Conservation (phyloP, 192 early-diverging fungal species). For the Mycoemilia scoparia region DNA sequence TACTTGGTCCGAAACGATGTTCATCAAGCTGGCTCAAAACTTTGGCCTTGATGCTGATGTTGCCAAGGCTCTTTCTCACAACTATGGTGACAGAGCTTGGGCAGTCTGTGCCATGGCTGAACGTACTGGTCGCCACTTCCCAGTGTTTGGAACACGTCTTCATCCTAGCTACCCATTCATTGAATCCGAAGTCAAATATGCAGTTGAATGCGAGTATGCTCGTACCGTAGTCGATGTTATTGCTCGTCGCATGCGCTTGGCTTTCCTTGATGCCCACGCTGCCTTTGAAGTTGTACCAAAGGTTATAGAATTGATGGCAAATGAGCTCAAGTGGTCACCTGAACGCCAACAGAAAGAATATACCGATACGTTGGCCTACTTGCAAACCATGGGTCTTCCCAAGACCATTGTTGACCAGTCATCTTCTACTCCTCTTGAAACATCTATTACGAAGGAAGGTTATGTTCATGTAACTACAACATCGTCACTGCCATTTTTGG, state of each 20-base stretch:
- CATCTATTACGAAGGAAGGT: constrained; percentile 4
- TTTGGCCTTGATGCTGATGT: constrained; percentile 87
- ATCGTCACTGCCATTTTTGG: constrained; percentile 13
- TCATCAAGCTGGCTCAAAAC: constrained; percentile 87
- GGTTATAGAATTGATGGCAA: constrained; percentile 80
- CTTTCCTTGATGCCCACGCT: constrained; percentile 86
- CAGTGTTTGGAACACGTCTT: constrained; percentile 63
- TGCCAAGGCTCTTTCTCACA: constrained; percentile 73
- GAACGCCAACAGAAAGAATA: constrained; percentile 48
- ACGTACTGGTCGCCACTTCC: constrained; percentile 51
- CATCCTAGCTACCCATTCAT: constrained; percentile 77
- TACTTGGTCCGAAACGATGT: constrained; percentile 80
- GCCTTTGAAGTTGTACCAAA: constrained; percentile 67
- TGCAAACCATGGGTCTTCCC: constrained; percentile 84
- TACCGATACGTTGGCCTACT: constrained; percentile 51
- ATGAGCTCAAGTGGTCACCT: constrained; percentile 64
- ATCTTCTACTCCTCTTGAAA: constrained; percentile 4
- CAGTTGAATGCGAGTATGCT: constrained; percentile 81
- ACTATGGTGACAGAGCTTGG: constrained; percentile 92
- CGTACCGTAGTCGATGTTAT: constrained; percentile 87
- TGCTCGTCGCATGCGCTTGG: constrained; percentile 73
- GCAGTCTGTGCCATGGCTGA: constrained; percentile 72
- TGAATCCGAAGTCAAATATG: constrained; percentile 85
- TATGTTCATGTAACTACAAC: constrained; percentile 12
- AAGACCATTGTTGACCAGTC: constrained; percentile 22